phyloP scores from a whole-genome alignment of 202 grass and related monocot species.

The Sporobolus alterniflorus region DNA sequence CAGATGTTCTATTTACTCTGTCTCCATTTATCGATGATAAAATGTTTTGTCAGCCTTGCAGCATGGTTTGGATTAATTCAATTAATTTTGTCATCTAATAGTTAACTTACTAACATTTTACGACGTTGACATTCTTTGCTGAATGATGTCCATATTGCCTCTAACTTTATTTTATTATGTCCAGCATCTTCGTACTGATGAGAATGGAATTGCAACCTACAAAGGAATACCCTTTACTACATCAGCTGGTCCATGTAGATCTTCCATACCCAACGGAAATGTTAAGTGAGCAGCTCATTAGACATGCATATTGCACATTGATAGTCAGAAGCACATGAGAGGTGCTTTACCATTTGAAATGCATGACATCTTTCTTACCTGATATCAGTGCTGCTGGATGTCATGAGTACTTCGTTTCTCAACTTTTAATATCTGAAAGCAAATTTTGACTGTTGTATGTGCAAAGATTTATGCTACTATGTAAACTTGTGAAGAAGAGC shows the following conservation, averaged over 20 bases:
- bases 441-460: neutral
- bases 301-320: slow-evolving; percentile 26
- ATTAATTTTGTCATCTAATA: neutral
- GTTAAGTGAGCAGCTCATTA: slow-evolving; percentile 62
- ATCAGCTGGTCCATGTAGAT: slow-evolving; percentile 73
- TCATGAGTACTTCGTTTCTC: neutral
- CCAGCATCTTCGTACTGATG: slow-evolving; percentile 64
- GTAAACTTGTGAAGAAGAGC: too few species aligned
- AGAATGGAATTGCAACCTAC: slow-evolving; percentile 73
- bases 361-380: neutral
- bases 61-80: neutral
- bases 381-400: slow-evolving; percentile 21
- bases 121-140: neutral
- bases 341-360: slow-evolving; percentile 21
- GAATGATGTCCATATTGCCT: neutral
- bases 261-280: slow-evolving; percentile 64
- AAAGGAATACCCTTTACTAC: slow-evolving; percentile 80
- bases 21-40: neutral
- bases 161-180: slow-evolving; percentile 21
- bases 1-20: neutral
- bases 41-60: neutral
- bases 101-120: neutral
- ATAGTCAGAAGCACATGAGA: slow-evolving; percentile 14
- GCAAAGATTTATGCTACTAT: neutral
- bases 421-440: slow-evolving; percentile 2